A percentile compares a stretch with the other conserved stretches of the same genome.
These are phyloP conservation scores for Beauveria australis DNA, from an alignment of 2,329 filamentous ascomycete species.

Conservation along the genomic window DNA sequence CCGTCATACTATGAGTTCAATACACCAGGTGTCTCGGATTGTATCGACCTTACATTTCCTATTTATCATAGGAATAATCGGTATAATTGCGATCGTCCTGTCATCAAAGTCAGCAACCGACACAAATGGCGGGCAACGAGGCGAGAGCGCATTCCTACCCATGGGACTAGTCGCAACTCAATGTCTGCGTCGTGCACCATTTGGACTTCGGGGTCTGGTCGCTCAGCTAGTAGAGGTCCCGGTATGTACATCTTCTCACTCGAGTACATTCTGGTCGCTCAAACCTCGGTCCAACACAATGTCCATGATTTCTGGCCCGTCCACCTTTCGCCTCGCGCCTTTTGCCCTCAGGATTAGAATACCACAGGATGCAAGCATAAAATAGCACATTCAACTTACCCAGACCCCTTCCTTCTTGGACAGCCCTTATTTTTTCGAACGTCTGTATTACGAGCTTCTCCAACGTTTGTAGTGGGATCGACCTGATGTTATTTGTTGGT, in stretches of 20 bases:
- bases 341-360: not conserved
- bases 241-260: not conserved
- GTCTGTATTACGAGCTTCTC: not conserved
- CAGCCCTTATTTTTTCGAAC: not conserved
- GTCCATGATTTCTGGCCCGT: not conserved
- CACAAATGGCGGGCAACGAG: not conserved
- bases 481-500: not conserved
- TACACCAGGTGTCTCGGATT: not conserved
- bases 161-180: not conserved
- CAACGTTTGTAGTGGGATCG: not conserved
- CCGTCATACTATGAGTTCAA: not conserved
- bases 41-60: not conserved
- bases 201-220: not conserved
- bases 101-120: not conserved
- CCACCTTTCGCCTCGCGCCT: not conserved
- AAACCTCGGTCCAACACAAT: not conserved
- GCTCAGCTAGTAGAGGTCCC: not conserved
- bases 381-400: not conserved
- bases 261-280: not conserved
- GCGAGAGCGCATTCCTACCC: not conserved
- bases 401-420: not conserved
- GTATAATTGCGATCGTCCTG: not conserved
- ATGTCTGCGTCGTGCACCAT: not conserved
- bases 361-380: not conserved
- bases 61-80: not conserved